Evolutionary conservation across 768 basidiomycete genomes (phyloP).

Genomic region (Neoboletus brunneissimus): DNA sequence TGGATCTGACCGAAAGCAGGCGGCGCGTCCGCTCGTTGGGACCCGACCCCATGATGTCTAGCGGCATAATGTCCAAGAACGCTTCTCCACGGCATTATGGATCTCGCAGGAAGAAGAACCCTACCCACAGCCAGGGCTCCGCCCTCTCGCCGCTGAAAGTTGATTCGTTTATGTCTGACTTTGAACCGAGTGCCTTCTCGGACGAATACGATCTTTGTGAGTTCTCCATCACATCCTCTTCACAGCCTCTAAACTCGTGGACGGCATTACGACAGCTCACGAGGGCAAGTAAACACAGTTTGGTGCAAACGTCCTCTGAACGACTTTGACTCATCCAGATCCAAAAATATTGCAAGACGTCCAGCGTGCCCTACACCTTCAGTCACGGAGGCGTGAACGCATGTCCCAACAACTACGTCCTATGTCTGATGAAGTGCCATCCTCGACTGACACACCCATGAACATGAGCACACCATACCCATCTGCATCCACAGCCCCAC

Average conservation of each 20-base stretch:
- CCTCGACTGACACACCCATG: slow-evolving; percentile 27
- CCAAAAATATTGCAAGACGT: slow-evolving; percentile 80
- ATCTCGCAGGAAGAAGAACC: slow-evolving; percentile 21
- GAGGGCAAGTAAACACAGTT: slow-evolving; percentile 53
- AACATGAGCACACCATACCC: slow-evolving; percentile 29
- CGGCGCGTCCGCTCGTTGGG: slow-evolving; percentile 24
- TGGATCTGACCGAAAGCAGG: slow-evolving; percentile 14
- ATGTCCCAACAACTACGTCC: slow-evolving; percentile 25
- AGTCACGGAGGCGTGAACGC: slow-evolving; percentile 73
- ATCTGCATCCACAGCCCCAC: slow-evolving; percentile 29
- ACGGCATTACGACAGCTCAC: slow-evolving; percentile 46
- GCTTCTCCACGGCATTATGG: slow-evolving; percentile 12
- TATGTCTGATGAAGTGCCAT: slow-evolving; percentile 19
- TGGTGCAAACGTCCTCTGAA: slow-evolving; percentile 10
- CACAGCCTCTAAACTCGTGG: slow-evolving; percentile 12
- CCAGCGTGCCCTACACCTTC: slow-evolving; percentile 68
- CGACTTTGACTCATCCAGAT: slow-evolving; percentile 42
- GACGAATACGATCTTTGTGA: slow-evolving; percentile 78
- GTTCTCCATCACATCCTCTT: slow-evolving; percentile 27
- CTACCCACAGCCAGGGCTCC: slow-evolving; percentile 12
- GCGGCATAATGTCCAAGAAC: slow-evolving; percentile 14
- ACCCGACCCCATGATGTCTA: slow-evolving; percentile 14
- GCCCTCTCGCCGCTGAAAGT: slow-evolving; percentile 23
- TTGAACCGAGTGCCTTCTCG: slow-evolving; percentile 50
- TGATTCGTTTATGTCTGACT: slow-evolving; percentile 32